phyloP scores from a whole-genome alignment of 306 rosid genomes.

The Neltuma alba region DNA sequence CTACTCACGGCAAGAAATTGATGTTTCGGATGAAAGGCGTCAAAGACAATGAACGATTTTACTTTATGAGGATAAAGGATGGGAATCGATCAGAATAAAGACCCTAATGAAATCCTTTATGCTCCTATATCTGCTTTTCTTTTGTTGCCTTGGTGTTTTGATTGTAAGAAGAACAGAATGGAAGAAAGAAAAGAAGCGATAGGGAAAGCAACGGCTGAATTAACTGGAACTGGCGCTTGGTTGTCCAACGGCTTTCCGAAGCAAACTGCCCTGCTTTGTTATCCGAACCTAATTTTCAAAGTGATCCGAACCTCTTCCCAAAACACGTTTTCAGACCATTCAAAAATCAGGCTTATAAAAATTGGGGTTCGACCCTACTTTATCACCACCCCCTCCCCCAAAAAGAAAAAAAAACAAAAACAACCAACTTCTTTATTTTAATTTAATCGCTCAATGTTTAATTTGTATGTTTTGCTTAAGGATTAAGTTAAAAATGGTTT shows the following conservation, averaged over 20 bases:
- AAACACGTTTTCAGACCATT: background rate
- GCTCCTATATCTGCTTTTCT: background rate
- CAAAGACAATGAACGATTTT: background rate
- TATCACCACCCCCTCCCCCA: too few relatives aligned
- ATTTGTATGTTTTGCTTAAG: background rate
- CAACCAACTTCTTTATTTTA: too few relatives aligned
- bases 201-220: conserved; percentile 4
- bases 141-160: conserved; percentile 3
- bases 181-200: background rate
- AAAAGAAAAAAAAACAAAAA: too few relatives aligned
- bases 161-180: background rate
- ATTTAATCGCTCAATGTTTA: background rate
- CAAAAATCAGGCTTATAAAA: background rate
- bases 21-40: background rate
- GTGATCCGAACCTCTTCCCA: conserved; percentile 27
- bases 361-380: background rate
- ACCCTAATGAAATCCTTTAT: background rate
- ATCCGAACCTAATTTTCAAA: conserved; percentile 31
- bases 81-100: conserved; percentile 1
- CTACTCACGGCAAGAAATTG: background rate
- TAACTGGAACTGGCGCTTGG: conserved; percentile 9
- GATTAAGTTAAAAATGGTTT: too few relatives aligned
- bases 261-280: background rate
- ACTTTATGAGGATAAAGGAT: conserved; percentile 1
- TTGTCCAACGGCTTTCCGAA: conserved; percentile 58